Base-by-base conservation (phyloP, 306 rosid genomes). In the Prunus padus region DNA sequence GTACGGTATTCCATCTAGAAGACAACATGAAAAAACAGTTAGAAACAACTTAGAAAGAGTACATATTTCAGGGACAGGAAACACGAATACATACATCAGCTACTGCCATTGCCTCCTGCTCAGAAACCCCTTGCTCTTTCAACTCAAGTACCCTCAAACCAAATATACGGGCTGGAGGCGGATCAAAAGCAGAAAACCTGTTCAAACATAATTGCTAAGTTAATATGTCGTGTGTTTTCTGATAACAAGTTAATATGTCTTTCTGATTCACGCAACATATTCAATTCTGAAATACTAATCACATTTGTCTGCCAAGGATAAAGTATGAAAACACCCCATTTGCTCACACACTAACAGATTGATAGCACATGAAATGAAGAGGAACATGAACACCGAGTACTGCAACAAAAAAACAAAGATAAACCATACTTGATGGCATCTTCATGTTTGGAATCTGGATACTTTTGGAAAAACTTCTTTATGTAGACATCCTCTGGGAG, bases 401-500 rank as follows among this genome's bases (percentile, higher is more conserved):
- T 67, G 55, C 78, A 69, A 59, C 31, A 13, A 42, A 60, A 60
- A 57, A 72, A 76, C 44, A 76, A 64, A 44, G 49, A 19, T 12
- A 71, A 18, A 12, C 18, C 44, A 71, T 89, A 95, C 98, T 82
- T 89, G 86, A 90, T 86, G 79, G 97, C 73, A 16, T 92, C 96
- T 46, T 92, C 83, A 77, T 76, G 78, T 77, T 82, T 85, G 12
- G 97, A 90, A 20, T 95, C 97, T 1, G 97, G 99, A 78, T 89
- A 79, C 79, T 83, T 95, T 60, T 84, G 72, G 69, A 87, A 89
- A 82, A 92, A 95, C 62, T 79, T 90, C 23, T 89, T 90, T 56
- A 92, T 77, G 79, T 87, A 92, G 44, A 76, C 83, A 79, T 92
- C 99, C 87, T 95, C 97, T 10, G 97, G 99, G 67, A 95, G 91